A percentile compares a stretch with the other conserved stretches of the same genome.
These are phyloP conservation scores for Globisporangium solare DNA, from an alignment of 352 stramenopile species.

Conservation along the genomic window DNA sequence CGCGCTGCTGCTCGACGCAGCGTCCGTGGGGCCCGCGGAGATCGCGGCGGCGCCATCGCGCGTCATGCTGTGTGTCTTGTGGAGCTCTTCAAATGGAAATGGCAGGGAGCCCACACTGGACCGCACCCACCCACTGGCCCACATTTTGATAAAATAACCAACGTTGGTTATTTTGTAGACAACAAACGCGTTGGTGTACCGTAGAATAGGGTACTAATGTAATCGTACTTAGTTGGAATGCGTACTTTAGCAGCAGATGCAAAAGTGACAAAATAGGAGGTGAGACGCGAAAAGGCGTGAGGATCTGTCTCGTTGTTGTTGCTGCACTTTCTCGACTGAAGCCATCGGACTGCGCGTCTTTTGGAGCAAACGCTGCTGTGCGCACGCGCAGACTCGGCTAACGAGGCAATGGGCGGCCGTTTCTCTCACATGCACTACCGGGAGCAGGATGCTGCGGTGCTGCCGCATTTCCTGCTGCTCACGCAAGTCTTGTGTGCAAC, in stretches of 20 bases:
- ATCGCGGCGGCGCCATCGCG: not conserved
- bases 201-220: no score
- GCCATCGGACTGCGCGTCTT: no score
- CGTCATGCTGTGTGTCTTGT: slow-evolving; percentile 2
- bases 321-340: no score
- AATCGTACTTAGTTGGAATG: no score
- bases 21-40: not conserved
- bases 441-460: slow-evolving; percentile 55
- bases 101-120: not conserved
- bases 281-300: slow-evolving; percentile 3
- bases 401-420: slow-evolving; percentile 43
- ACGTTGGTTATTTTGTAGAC: not conserved
- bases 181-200: not conserved
- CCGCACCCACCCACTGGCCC: slow-evolving; percentile 6
- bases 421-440: slow-evolving; percentile 79
- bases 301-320: no score
- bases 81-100: slow-evolving; percentile 7
- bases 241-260: no score
- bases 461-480: slow-evolving; percentile 58
- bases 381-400: no score
- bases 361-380: no score
- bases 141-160: not conserved
- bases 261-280: not conserved
- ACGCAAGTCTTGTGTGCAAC: slow-evolving; percentile 55
- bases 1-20: not conserved